Conservation (phyloP, 306 rosid genomes). For the Quercus robur region DNA sequence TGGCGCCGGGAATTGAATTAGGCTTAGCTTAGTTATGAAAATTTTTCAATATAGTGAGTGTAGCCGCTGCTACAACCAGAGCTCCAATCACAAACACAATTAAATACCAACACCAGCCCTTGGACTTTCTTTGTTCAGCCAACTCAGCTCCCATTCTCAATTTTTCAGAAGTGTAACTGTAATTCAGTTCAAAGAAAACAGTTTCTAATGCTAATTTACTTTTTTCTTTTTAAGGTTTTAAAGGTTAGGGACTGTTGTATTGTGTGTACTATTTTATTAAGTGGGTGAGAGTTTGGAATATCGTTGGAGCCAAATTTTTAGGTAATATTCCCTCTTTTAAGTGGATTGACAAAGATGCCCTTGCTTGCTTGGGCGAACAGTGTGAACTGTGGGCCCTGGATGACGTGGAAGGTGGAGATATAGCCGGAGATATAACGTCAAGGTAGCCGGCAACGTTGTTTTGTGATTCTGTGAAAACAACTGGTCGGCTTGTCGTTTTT, state of each 20-base stretch:
- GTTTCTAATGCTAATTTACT: too few species aligned
- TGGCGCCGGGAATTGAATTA: constrained; percentile 3
- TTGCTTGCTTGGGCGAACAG: too few species aligned
- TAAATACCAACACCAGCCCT: constrained; percentile 37
- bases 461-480: not conserved
- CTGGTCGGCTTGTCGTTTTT: not conserved
- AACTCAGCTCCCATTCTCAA: constrained; percentile 20
- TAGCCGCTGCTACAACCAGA: constrained; percentile 33
- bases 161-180: not conserved
- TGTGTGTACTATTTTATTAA: too few species aligned
- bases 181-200: not conserved
- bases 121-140: constrained; percentile 5
- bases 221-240: too few species aligned
- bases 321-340: too few species aligned
- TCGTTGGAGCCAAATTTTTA: too few species aligned
- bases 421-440: not conserved
- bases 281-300: too few species aligned
- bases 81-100: constrained; percentile 24
- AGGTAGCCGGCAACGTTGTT: not conserved
- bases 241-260: too few species aligned
- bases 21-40: constrained; percentile 19
- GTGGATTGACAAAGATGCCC: too few species aligned
- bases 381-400: too few species aligned
- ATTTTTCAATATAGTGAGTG: constrained; percentile 17
- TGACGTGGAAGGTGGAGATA: too few species aligned